phyloP scores from a whole-genome alignment of 139 green algal genomes.

The Nannochloris sp. region DNA sequence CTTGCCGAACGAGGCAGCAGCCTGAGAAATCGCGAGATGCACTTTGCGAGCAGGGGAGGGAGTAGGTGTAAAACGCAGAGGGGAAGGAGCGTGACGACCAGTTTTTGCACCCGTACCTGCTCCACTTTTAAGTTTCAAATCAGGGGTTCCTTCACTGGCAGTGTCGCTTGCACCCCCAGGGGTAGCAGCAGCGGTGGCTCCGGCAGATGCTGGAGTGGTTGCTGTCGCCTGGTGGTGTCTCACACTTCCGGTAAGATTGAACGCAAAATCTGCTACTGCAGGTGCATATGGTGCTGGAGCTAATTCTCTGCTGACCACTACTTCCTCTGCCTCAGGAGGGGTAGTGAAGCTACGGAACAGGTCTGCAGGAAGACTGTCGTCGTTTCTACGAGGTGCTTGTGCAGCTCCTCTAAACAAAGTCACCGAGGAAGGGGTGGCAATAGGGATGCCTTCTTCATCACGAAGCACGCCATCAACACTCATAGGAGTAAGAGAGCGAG shows the following conservation, averaged over 20 bases:
- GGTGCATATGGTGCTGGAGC: not conserved
- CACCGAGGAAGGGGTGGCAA: conserved; percentile 13
- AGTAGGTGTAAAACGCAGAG: not conserved
- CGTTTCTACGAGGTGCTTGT: not conserved
- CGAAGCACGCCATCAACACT: conserved; percentile 6
- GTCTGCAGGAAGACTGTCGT: not conserved
- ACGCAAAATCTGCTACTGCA: not conserved
- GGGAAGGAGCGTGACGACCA: too few species aligned
- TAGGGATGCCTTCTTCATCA: conserved; percentile 7
- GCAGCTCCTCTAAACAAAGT: conserved; percentile 10
- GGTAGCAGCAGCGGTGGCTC: too few species aligned
- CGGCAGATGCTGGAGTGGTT: not conserved
- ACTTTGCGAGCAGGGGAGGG: too few species aligned
- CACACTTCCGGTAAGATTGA: not conserved
- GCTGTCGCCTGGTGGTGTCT: not conserved
- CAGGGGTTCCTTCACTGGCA: too few species aligned
- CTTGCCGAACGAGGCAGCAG: conserved; percentile 6
- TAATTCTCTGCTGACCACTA: not conserved
- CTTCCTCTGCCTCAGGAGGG: not conserved
- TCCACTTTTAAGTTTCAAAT: not conserved
- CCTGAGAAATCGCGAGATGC: too few species aligned
- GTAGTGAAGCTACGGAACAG: not conserved
- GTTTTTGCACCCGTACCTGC: not conserved
- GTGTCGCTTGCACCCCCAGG: too few species aligned
- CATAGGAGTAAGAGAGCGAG: not conserved